Percentiles rank a stretch among this genome's conserved stretches.
Conservation (phyloP, 768 basidiomycete species). For the Mrakia hoshinonis region DNA sequence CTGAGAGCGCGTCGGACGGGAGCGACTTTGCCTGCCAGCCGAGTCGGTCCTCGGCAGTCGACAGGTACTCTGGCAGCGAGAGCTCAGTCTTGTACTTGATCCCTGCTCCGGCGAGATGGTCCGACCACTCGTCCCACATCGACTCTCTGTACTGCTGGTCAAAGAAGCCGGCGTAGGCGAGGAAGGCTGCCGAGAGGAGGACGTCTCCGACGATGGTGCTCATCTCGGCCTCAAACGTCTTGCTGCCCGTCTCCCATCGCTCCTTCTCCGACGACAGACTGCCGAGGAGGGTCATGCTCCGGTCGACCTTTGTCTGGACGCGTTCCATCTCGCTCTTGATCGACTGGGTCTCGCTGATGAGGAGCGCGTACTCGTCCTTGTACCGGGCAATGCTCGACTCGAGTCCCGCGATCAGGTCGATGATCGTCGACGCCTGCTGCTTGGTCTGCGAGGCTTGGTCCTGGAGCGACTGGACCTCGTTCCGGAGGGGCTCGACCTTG, state of each 20-base stretch:
- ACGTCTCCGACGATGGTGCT: slow-evolving; percentile 97
- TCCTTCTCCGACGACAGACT: slow-evolving; percentile 88
- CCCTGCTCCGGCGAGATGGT: slow-evolving; percentile 76
- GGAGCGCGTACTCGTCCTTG: slow-evolving; percentile 92
- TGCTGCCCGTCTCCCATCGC: slow-evolving; percentile 90
- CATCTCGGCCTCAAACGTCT: slow-evolving; percentile 96
- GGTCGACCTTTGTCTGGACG: slow-evolving; percentile 92
- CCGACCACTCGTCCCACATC: slow-evolving; percentile 94
- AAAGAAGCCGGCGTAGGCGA: slow-evolving; percentile 96
- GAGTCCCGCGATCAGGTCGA: slow-evolving; percentile 83
- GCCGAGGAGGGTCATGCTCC: slow-evolving; percentile 87
- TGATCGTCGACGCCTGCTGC: slow-evolving; percentile 80
- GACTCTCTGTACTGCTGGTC: slow-evolving; percentile 95
- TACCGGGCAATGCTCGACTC: slow-evolving; percentile 85
- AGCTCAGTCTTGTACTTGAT: slow-evolving; percentile 88
- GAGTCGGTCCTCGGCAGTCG: slow-evolving; percentile 90
- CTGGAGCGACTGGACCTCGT: slow-evolving; percentile 89
- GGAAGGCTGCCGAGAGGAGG: slow-evolving; percentile 85
- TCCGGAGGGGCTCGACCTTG: slow-evolving; percentile 88
- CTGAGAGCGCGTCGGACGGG: slow-evolving; percentile 90
- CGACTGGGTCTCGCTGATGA: slow-evolving; percentile 93
- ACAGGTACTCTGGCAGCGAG: slow-evolving; percentile 87
- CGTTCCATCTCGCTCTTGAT: slow-evolving; percentile 98
- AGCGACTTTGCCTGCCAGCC: slow-evolving; percentile 91
- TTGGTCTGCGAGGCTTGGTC: slow-evolving; percentile 89